These are phyloP conservation scores for Globisporangium recalcitrans DNA, from an alignment of 352 stramenopile species.

Conservation along the genomic window DNA sequence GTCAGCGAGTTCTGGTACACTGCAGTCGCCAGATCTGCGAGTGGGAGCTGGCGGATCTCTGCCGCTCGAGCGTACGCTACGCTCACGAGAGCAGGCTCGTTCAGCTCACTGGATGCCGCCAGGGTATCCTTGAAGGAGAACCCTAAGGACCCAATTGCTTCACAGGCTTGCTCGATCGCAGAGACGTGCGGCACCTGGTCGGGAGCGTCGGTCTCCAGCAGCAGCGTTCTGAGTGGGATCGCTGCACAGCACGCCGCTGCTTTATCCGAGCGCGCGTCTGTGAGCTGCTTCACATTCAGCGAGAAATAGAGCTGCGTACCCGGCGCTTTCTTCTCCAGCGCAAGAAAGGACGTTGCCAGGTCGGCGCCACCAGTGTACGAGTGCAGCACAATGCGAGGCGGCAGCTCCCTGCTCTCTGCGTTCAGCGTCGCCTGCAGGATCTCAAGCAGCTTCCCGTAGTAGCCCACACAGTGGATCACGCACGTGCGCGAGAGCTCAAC, in stretches of 20 bases:
- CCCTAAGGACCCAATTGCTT: not conserved
- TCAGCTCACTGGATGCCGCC: constrained; percentile 19
- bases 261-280: constrained; percentile 33
- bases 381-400: constrained; percentile 57
- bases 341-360: constrained; percentile 49
- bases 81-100: constrained; percentile 50
- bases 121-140: constrained; percentile 2
- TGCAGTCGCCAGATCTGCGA: constrained; percentile 29
- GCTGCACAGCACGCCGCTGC: constrained; percentile 28
- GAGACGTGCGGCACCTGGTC: constrained; percentile 40
- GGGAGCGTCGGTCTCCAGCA: constrained; percentile 73
- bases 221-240: constrained; percentile 38
- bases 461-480: constrained; percentile 73
- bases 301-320: constrained; percentile 62
- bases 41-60: constrained; percentile 25
- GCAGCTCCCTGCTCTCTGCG: constrained; percentile 18
- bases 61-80: constrained; percentile 41
- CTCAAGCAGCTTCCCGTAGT: constrained; percentile 62
- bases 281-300: constrained; percentile 67
- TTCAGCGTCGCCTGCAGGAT: constrained; percentile 28
- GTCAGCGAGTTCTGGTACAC: constrained; percentile 34
- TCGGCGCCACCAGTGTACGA: constrained; percentile 57
- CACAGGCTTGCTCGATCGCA: not conserved
- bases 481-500: constrained; percentile 43
- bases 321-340: constrained; percentile 21